These are phyloP conservation scores for Linnemannia elongata DNA, from an alignment of 192 early-diverging fungal genomes.

Conservation along the genomic window DNA sequence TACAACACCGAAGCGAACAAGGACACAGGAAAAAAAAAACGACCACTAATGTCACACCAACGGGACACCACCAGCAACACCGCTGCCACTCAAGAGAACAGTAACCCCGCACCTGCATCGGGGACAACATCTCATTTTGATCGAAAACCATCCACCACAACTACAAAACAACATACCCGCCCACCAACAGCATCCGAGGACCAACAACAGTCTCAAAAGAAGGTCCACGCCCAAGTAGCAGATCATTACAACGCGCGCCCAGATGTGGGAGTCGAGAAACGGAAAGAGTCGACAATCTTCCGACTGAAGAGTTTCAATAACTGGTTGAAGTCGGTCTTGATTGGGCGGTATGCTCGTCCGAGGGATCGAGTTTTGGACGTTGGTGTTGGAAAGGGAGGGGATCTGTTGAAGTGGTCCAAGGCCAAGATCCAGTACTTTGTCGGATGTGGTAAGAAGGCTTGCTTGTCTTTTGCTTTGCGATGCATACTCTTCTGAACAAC, in stretches of 20 bases:
- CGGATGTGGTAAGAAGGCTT: constrained; percentile 72
- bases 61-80: background rate
- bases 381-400: constrained; percentile 96
- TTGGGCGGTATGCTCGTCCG: constrained; percentile 70
- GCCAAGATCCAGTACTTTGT: constrained; percentile 81
- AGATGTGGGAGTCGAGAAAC: constrained; percentile 78
- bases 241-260: constrained; percentile 89
- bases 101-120: background rate
- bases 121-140: background rate
- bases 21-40: background rate
- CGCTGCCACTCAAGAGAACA: background rate
- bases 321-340: constrained; percentile 95
- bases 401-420: constrained; percentile 84
- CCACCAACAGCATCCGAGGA: constrained; percentile 19
- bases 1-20: background rate
- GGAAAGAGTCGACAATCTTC: constrained; percentile 88
- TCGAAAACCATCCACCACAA: constrained; percentile 1
- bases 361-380: constrained; percentile 83
- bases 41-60: constrained; percentile 14
- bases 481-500: no score
- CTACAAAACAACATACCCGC: constrained; percentile 10
- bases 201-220: constrained; percentile 34
- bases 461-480: background rate
- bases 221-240: constrained; percentile 66
- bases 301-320: constrained; percentile 95